Percentiles rank a stretch among this genome's conserved stretches.
phyloP scores from a whole-genome alignment of 495 filamentous ascomycete genomes.

The Wilcoxina mikolae region DNA sequence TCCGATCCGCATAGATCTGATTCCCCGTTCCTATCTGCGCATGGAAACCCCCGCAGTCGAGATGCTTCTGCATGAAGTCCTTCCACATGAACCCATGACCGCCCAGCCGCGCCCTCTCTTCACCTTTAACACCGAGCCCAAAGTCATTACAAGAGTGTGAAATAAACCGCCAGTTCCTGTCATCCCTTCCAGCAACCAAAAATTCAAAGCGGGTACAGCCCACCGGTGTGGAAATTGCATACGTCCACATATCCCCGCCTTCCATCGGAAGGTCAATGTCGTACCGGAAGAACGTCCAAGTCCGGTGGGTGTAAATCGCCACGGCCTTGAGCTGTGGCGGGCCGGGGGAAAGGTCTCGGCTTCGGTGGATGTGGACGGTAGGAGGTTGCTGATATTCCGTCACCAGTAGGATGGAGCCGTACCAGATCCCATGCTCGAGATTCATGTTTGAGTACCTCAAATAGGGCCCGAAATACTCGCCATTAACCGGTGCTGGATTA shows the following conservation, averaged over 20 bases:
- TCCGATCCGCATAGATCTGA: constrained; percentile 87
- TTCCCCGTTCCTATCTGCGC: constrained; percentile 80
- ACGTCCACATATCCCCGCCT: constrained; percentile 81
- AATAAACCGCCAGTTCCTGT: constrained; percentile 93
- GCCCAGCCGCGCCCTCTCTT: constrained; percentile 68
- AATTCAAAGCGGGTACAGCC: constrained; percentile 97
- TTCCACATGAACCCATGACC: constrained; percentile 97
- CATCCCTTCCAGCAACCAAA: constrained; percentile 78
- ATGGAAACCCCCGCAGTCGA: constrained; percentile 91
- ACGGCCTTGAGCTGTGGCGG: constrained; percentile 75
- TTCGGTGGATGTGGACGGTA: constrained; percentile 91
- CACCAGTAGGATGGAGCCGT: constrained; percentile 62
- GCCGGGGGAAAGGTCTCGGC: constrained; percentile 79
- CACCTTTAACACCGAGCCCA: constrained; percentile 65
- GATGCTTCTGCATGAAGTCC: constrained; percentile 92
- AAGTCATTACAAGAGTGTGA: constrained; percentile 94
- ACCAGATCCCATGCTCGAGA: constrained; percentile 75
- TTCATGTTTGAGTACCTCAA: constrained; percentile 96
- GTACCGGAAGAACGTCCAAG: constrained; percentile 93
- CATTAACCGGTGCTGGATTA: constrained; percentile 82
- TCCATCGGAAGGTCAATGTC: constrained; percentile 87
- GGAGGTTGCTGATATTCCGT: constrained; percentile 88
- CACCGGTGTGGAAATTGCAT: constrained; percentile 90
- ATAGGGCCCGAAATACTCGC: constrained; percentile 97
- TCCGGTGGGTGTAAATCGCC: constrained; percentile 73